Conservation (phyloP, 495 filamentous ascomycete species). For the Penicillium canescens region DNA sequence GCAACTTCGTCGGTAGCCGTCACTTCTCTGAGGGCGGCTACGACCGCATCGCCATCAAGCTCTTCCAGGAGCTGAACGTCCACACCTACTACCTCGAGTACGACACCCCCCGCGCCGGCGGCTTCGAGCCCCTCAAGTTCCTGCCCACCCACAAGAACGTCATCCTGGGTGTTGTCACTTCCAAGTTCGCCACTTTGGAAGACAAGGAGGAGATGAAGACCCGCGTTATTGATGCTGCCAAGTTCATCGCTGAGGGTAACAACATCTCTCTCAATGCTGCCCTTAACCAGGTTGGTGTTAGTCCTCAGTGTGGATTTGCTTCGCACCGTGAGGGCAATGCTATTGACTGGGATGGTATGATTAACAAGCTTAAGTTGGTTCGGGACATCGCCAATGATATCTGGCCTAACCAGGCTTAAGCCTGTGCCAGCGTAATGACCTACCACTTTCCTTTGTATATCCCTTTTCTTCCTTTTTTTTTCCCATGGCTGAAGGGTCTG, state of each 20-base stretch:
- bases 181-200: constrained; percentile 72
- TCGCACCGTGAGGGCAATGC: constrained; percentile 69
- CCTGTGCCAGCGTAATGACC: not conserved
- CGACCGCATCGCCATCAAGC: constrained; percentile 75
- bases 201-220: constrained; percentile 72
- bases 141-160: constrained; percentile 74
- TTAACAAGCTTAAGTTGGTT: constrained; percentile 66
- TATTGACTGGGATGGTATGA: constrained; percentile 65
- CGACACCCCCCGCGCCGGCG: constrained; percentile 72
- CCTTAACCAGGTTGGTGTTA: constrained; percentile 66
- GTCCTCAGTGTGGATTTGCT: constrained; percentile 81
- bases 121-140: constrained; percentile 74
- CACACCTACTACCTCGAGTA: constrained; percentile 85
- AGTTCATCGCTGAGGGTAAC: constrained; percentile 69
- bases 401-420: constrained; percentile 63
- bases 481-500: constrained; percentile 9
- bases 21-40: constrained; percentile 82
- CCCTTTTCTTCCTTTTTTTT: constrained; percentile 8
- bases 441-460: not conserved
- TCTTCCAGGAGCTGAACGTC: constrained; percentile 74
- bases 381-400: constrained; percentile 70
- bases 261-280: constrained; percentile 63
- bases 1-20: constrained; percentile 76
- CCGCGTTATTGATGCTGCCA: constrained; percentile 65
- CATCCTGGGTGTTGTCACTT: constrained; percentile 73